Percentiles rank a stretch among this genome's conserved stretches.
Conservation (phyloP, 495 filamentous ascomycete genomes). For the Penicillium argentinense region DNA sequence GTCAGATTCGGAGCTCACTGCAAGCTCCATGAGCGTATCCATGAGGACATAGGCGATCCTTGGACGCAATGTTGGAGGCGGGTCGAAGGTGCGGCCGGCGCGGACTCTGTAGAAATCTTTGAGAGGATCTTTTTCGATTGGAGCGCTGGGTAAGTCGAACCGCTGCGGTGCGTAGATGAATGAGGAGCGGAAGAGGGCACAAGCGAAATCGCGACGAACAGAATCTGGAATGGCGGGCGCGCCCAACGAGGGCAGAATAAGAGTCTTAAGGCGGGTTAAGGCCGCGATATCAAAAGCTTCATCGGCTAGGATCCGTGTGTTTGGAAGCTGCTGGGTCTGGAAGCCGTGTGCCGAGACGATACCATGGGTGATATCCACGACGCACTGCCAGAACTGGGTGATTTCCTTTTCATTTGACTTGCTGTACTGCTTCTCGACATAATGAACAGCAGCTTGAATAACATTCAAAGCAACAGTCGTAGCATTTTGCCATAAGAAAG, state of each 20-base stretch:
- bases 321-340: constrained; percentile 28
- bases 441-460: constrained; percentile 63
- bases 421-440: constrained; percentile 53
- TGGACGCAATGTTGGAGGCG: constrained; percentile 59
- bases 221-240: constrained; percentile 60
- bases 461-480: constrained; percentile 68
- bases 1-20: constrained; percentile 10
- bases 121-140: constrained; percentile 54
- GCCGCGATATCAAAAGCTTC: constrained; percentile 79
- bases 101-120: constrained; percentile 63
- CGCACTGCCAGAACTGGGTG: constrained; percentile 40
- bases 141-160: constrained; percentile 55
- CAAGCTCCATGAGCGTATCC: constrained; percentile 75
- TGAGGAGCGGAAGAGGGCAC: constrained; percentile 77
- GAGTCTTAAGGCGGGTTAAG: constrained; percentile 62
- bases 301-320: constrained; percentile 33
- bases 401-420: constrained; percentile 29
- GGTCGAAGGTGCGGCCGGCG: constrained; percentile 68
- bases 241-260: constrained; percentile 77
- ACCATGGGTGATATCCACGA: constrained; percentile 40
- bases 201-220: constrained; percentile 68
- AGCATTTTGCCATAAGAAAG: constrained; percentile 75
- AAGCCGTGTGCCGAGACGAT: constrained; percentile 41
- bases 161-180: constrained; percentile 72
- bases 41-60: constrained; percentile 79